Evolutionary conservation across 495 filamentous ascomycete species (phyloP), one percentile per base, ranked within the genome.

Genomic region (Talaromyces wortmannii): DNA sequence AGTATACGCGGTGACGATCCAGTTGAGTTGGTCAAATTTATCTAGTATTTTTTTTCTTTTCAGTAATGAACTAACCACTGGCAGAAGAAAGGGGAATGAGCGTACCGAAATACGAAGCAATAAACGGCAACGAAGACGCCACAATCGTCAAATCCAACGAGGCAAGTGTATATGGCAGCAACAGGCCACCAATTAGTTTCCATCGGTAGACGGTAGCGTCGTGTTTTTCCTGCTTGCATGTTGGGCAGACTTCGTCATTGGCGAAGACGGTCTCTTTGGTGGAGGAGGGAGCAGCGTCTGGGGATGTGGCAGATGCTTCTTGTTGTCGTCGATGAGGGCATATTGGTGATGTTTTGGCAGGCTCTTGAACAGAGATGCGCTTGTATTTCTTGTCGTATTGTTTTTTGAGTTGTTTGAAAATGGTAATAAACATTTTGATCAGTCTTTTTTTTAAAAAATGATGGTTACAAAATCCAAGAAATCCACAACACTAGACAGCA

Each of bases 1-100:
- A 56, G 77, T 84, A 65, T 82, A 85, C 15, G 81, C 69, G 0
- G 82, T 79, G 48, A 85, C 74, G 60, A 86, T 83, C 82, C 82
- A 85, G 60, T 83, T 85, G 7, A 84, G 67, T 56, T 84, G 77
- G 15, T 69, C 65, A 31, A 83, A 65, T 58, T 80, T 62, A 55
- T 76, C 81, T 82, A 47, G 18, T 23, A 13, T 5, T 2, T 10
- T 2, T 13, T 8, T 1, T 40, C 36, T 2, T 40, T 4, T 23
- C 5, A 40, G 13, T 33, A 32, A 6, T 31, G n/a, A n/a, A n/a
- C n/a, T n/a, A n/a, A n/a, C n/a, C n/a, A 51, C 30, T 13, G 29
- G 12, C 48, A 46, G 17, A 61, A 47, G 45, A 31, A 12, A 5
- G 46, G 17, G 54, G 13, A 18, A 15, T 10, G 23, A 13, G 58